Evolutionary conservation across 2,329 filamentous ascomycete species (phyloP).

Genomic region (Fusarium pseudograminearum): DNA sequence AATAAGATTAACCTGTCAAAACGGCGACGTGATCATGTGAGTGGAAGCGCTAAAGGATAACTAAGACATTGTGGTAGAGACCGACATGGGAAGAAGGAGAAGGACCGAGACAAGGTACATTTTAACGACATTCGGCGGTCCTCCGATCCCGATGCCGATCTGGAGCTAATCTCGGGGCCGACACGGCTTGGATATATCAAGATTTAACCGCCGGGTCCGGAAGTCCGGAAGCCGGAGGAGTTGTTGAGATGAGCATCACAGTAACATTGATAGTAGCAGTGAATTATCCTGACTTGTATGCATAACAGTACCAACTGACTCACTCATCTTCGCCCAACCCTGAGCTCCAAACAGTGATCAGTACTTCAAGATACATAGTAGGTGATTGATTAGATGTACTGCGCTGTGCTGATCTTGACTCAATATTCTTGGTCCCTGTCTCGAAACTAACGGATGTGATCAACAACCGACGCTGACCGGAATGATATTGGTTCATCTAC

Average conservation of each 20-base stretch:
- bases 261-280: not conserved
- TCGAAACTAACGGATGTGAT: conserved; percentile 15
- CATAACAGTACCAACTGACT: not conserved
- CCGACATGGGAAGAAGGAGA: not conserved
- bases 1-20: conserved; percentile 8
- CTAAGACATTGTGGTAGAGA: not conserved
- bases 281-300: not conserved
- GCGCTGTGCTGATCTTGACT: conserved; percentile 5
- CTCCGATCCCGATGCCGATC: conserved; percentile 5
- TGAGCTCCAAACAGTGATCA: not conserved
- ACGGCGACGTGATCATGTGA: conserved; percentile 27
- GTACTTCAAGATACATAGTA: not conserved
- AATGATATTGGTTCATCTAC: conserved; percentile 1
- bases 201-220: conserved; percentile 15
- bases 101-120: not conserved
- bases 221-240: not conserved
- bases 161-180: conserved; percentile 21
- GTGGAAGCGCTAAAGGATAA: not conserved
- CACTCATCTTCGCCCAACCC: not conserved
- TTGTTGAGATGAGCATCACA: not conserved
- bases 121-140: not conserved
- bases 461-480: not conserved
- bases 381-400: conserved; percentile 35
- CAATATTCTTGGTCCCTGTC: conserved; percentile 4
- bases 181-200: not conserved